Conservation (phyloP, 179 eudicot genomes). For the Vitellaria paradoxa region DNA sequence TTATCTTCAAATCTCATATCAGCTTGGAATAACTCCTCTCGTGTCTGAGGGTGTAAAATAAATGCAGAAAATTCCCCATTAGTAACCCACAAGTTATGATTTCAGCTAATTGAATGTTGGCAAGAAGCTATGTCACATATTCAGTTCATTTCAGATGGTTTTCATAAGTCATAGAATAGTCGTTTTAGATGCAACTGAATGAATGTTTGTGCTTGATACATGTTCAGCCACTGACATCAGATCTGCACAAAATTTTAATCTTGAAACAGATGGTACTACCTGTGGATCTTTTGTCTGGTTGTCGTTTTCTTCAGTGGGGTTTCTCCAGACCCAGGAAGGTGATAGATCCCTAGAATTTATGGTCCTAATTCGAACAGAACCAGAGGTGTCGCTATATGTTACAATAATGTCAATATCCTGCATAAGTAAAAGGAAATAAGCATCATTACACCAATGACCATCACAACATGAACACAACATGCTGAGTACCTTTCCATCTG, state of each 20-base stretch:
- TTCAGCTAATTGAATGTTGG: conserved; percentile 3
- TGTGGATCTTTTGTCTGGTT: conserved; percentile 33
- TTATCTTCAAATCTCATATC: conserved; percentile 30
- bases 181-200: not conserved
- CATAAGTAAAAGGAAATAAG: conserved; percentile 27
- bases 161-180: not conserved
- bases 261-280: conserved; percentile 31
- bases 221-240: not conserved
- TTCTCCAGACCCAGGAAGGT: conserved; percentile 94
- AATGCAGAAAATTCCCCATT: not conserved
- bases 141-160: not conserved
- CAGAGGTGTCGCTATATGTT: conserved; percentile 81
- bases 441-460: conserved; percentile 19
- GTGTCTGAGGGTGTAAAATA: conserved; percentile 33
- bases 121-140: not conserved
- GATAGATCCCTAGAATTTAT: conserved; percentile 83
- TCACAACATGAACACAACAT: conserved; percentile 20
- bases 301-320: conserved; percentile 41
- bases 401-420: conserved; percentile 96
- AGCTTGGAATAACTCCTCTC: conserved; percentile 38
- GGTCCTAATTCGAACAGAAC: conserved; percentile 61
- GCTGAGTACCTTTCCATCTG: conserved; percentile 52
- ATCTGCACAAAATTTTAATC: not conserved
- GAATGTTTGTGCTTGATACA: too few species aligned
- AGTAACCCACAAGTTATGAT: not conserved